Conservation (phyloP, 2,329 filamentous ascomycete species). For the Paracorniculantispora psalliotae region DNA sequence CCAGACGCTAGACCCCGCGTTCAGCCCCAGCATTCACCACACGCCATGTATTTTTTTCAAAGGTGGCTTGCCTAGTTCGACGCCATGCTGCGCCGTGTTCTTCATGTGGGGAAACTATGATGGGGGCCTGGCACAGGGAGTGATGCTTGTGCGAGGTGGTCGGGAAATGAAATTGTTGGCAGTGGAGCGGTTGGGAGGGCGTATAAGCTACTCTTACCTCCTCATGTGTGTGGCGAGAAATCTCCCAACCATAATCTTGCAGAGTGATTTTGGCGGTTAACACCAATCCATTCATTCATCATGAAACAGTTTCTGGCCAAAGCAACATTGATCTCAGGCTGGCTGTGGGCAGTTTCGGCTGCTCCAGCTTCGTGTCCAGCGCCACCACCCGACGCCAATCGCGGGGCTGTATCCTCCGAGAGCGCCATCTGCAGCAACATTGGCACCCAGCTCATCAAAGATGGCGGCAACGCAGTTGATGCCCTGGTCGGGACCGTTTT, state of each 20-base stretch:
- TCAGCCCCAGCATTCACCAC: background rate
- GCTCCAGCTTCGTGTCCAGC: slow-evolving; percentile 5
- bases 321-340: background rate
- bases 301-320: background rate
- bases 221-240: no score
- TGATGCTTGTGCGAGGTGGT: background rate
- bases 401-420: slow-evolving; percentile 59
- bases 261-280: no score
- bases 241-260: no score
- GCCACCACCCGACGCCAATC: slow-evolving; percentile 17
- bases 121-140: no score
- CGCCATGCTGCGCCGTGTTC: background rate
- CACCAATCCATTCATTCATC: background rate
- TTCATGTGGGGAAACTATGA: background rate
- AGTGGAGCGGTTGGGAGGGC: background rate
- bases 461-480: slow-evolving; percentile 63
- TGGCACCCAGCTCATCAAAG: slow-evolving; percentile 50
- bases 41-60: background rate
- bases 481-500: slow-evolving; percentile 59
- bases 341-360: background rate
- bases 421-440: slow-evolving; percentile 54
- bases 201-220: no score
- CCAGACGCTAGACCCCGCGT: background rate
- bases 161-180: background rate
- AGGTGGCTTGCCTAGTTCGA: background rate